phyloP scores from a whole-genome alignment of 306 rosid genomes.

The Cajanus cajan region DNA sequence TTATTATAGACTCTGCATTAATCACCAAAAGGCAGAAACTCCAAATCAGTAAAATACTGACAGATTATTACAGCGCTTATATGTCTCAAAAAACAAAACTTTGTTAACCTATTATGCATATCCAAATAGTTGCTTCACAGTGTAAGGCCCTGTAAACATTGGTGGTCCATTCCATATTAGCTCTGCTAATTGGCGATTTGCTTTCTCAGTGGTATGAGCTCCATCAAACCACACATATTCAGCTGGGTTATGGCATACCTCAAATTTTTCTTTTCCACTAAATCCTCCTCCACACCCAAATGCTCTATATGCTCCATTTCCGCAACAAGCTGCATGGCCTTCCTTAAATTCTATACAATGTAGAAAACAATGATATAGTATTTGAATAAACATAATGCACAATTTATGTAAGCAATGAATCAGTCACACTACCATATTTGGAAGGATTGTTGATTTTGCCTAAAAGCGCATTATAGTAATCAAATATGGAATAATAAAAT shows the following conservation, averaged over 20 bases:
- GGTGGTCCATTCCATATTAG: slow-evolving; percentile 37
- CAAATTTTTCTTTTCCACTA: slow-evolving; percentile 1
- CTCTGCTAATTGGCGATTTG: slow-evolving; percentile 33
- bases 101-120: slow-evolving; percentile 8
- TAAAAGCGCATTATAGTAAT: neutral
- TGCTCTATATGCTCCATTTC: slow-evolving; percentile 39
- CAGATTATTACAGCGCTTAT: too few relatives aligned
- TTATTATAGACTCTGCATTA: too few relatives aligned
- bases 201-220: slow-evolving; percentile 35
- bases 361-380: neutral
- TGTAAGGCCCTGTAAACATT: slow-evolving; percentile 23
- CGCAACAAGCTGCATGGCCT: slow-evolving; percentile 44
- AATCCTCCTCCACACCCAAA: slow-evolving; percentile 35
- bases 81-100: too few relatives aligned
- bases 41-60: too few relatives aligned
- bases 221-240: slow-evolving; percentile 43
- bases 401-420: neutral
- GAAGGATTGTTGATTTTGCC: slow-evolving; percentile 24
- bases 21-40: too few relatives aligned
- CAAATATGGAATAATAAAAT: slow-evolving; percentile 20
- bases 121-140: slow-evolving; percentile 33
- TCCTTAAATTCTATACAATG: neutral
- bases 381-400: neutral
- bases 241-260: slow-evolving; percentile 32
- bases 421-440: slow-evolving; percentile 21